phyloP scores from a whole-genome alignment of 257 asterid genomes.

The Agastache rugosa region DNA sequence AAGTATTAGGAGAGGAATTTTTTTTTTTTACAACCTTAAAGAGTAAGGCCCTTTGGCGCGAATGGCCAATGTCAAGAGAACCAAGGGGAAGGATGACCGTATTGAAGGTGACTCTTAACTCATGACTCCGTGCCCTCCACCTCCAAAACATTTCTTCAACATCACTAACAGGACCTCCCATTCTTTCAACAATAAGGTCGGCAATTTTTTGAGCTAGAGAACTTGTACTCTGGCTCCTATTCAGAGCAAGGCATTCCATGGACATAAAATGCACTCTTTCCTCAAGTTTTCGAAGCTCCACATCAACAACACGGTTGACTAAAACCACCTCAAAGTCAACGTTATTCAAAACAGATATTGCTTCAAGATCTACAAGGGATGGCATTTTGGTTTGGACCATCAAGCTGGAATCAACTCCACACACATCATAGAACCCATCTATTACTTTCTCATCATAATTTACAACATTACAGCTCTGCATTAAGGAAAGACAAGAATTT shows the following conservation, averaged over 20 bases:
- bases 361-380: conserved; percentile 74
- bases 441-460: conserved; percentile 91
- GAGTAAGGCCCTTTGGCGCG: conserved; percentile 98
- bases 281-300: conserved; percentile 80
- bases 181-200: conserved; percentile 77
- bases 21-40: conserved; percentile 74
- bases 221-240: conserved; percentile 50
- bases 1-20: conserved; percentile 30
- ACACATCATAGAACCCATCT: conserved; percentile 96
- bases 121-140: conserved; percentile 81
- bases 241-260: conserved; percentile 55
- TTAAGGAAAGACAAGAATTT: conserved; percentile 24
- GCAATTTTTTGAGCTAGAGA: conserved; percentile 83
- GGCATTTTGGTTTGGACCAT: conserved; percentile 81
- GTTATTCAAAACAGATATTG: conserved; percentile 59
- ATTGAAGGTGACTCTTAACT: conserved; percentile 59
- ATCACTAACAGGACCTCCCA: conserved; percentile 98
- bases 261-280: conserved; percentile 73
- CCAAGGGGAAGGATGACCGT: conserved; percentile 87
- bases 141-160: conserved; percentile 87
- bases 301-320: conserved; percentile 75
- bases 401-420: conserved; percentile 72
- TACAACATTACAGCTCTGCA: conserved; percentile 91
- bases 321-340: conserved; percentile 77
- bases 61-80: conserved; percentile 90